phyloP scores from a whole-genome alignment of 345 rosid species.

The Barbarea vulgaris region DNA sequence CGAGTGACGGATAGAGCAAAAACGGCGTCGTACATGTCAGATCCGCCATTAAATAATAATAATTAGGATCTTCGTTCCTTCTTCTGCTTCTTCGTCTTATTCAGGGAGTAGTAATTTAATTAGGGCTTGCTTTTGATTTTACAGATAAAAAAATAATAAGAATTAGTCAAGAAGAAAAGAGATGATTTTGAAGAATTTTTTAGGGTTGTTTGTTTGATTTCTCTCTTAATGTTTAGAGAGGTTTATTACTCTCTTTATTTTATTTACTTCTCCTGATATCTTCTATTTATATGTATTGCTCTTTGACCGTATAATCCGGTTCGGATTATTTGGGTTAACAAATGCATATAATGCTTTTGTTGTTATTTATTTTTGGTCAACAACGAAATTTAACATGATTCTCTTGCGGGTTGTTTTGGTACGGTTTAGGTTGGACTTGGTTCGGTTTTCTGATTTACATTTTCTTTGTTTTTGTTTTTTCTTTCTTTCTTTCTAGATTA shows the following conservation, averaged over 20 bases:
- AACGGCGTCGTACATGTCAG: constrained; percentile 46
- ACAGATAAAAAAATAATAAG: constrained; percentile 4
- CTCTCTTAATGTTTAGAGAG: not conserved
- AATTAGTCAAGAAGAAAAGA: constrained; percentile 11
- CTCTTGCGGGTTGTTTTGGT: constrained; percentile 26
- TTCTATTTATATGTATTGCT: constrained; percentile 26
- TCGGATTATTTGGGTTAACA: not conserved
- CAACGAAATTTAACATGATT: constrained; percentile 28
- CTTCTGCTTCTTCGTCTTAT: not conserved
- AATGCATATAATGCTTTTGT: not conserved
- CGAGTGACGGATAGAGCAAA: constrained; percentile 48
- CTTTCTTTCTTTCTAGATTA: not conserved
- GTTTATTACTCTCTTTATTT: not conserved
- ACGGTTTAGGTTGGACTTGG: constrained; percentile 37
- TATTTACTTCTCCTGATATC: not conserved
- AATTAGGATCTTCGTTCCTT: not conserved
- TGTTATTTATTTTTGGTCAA: constrained; percentile 20
- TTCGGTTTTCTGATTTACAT: constrained; percentile 2
- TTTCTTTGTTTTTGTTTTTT: not conserved
- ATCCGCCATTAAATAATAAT: constrained; percentile 47
- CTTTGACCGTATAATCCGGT: constrained; percentile 29
- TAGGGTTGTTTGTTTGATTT: constrained; percentile 25
- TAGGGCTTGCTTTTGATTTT: constrained; percentile 8
- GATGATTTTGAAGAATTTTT: constrained; percentile 7
- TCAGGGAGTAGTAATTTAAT: not conserved